Conservation (phyloP, 768 basidiomycete genomes). For the Chalciporus sphaerocephalus region DNA sequence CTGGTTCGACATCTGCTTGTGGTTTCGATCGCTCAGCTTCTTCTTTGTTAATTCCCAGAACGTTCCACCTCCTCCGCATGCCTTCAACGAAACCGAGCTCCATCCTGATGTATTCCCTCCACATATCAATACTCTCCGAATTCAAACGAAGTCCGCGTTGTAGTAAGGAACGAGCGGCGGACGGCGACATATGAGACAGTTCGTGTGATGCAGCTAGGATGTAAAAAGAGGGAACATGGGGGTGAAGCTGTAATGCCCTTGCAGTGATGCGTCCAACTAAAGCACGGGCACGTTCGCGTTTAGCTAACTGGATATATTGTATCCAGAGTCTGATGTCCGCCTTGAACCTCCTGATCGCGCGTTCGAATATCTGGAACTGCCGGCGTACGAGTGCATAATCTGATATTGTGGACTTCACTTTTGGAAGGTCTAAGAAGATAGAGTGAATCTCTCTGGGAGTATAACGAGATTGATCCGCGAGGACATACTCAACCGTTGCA, state of each 20-base stretch:
- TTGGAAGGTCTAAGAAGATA: conserved; percentile 27
- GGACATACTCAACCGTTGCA: conserved; percentile 62
- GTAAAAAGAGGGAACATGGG: conserved; percentile 71
- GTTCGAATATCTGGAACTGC: conserved; percentile 87
- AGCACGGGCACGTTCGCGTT: conserved; percentile 71
- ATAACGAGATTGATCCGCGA: neutral
- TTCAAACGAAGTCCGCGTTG: conserved; percentile 84
- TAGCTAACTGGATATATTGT: conserved; percentile 82
- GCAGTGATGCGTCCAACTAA: conserved; percentile 81
- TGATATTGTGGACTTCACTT: conserved; percentile 56
- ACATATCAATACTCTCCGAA: conserved; percentile 66
- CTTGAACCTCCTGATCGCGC: conserved; percentile 85
- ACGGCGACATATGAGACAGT: conserved; percentile 63
- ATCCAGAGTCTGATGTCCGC: conserved; percentile 84
- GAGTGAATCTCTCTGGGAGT: neutral
- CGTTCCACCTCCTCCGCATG: conserved; percentile 71
- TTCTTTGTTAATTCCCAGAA: conserved; percentile 56
- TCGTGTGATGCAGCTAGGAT: conserved; percentile 84
- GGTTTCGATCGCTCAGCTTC: conserved; percentile 12
- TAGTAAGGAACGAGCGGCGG: conserved; percentile 77
- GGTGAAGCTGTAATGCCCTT: conserved; percentile 84
- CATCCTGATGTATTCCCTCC: conserved; percentile 89
- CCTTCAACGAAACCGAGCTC: conserved; percentile 84
- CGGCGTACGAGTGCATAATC: conserved; percentile 81
- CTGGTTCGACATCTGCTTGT: conserved; percentile 22